Base-by-base conservation (phyloP, 2,329 filamentous ascomycete genomes). In the Stemphylium beticola region DNA sequence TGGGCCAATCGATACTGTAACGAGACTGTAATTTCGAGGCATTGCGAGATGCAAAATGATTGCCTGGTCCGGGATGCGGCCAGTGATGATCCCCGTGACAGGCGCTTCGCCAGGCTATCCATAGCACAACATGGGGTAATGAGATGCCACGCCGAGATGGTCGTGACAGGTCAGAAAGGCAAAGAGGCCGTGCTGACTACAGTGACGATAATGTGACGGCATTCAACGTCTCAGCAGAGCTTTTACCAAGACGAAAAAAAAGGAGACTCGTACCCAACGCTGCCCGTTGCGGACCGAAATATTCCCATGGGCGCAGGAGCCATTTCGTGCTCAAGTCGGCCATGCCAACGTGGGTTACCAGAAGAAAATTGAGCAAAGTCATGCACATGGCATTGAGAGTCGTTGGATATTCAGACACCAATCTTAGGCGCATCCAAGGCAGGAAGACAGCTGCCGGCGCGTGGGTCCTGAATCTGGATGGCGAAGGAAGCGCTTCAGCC, bases 401-500 rank as follows among this genome's bases (percentile, higher is more conserved):
- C 9, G 8, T 5, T 11, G 26, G 26, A 29, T 29, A 10, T 29
- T 29, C 26, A 10, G 26, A 5, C 34, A 22, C 22, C 46, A 56
- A 49, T 49, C 50, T 52, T 45, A 40, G 26, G 26, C 37, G 34
- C 38, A 32, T 33, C 11, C 29, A 37, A 49, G 12, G 41, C 50
- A 42, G 50, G 43, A 18, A 22, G 17, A 50, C 37, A 15, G 39
- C 15, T 31, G 22, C 22, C n/a, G 9, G 31, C 36, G 10, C 36
- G 36, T 49, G 46, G 37, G 39, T 18, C 46, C 47, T 49, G 37
- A 6, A 49, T 14, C 31, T 6, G 47, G 22, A 54, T 29, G 8
- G 26, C 26, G 9, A 58, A 55, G 53, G 48, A 57, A 43, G 49
- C 38, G 38, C 48, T 43, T 48, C 40, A 49, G 49, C 59, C 61